phyloP scores from a whole-genome alignment of 2,329 filamentous ascomycete genomes.

The Westerdykella aurantiaca region DNA sequence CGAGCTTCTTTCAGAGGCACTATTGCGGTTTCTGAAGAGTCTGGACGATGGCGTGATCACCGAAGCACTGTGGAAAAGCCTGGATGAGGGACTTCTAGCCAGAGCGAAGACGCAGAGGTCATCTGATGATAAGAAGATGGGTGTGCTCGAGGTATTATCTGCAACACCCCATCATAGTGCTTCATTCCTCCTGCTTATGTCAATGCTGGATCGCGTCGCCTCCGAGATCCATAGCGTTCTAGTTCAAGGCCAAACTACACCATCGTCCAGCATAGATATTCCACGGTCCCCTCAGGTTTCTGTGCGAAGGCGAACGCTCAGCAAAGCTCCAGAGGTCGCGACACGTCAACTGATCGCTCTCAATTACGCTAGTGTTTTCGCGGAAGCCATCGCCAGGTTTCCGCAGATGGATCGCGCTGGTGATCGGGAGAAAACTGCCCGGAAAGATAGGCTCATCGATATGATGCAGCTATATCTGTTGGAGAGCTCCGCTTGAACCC shows the following conservation, averaged over 20 bases:
- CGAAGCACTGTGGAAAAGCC: constrained; percentile 56
- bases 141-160: constrained; percentile 67
- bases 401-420: constrained; percentile 54
- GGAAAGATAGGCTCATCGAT: constrained; percentile 59
- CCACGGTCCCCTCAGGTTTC: constrained; percentile 32
- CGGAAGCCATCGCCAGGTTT: constrained; percentile 36
- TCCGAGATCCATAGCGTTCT: constrained; percentile 45
- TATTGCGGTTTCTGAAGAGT: constrained; percentile 68
- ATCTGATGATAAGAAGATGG: constrained; percentile 53
- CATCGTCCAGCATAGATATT: constrained; percentile 24
- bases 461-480: constrained; percentile 65
- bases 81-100: constrained; percentile 21
- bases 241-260: constrained; percentile 16
- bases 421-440: constrained; percentile 52
- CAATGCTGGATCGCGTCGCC: constrained; percentile 61
- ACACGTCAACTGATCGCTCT: constrained; percentile 56
- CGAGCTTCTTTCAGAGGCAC: constrained; percentile 65
- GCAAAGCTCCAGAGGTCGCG: constrained; percentile 46
- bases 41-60: constrained; percentile 77
- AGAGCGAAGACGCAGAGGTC: constrained; percentile 40
- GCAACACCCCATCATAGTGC: constrained; percentile 72
- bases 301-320: constrained; percentile 34
- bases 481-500: not conserved
- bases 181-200: constrained; percentile 79
- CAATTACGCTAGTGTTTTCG: constrained; percentile 61